These are phyloP conservation scores for Neofusicoccum laricinum DNA, from an alignment of 2,329 filamentous ascomycete species.

Conservation along the genomic window DNA sequence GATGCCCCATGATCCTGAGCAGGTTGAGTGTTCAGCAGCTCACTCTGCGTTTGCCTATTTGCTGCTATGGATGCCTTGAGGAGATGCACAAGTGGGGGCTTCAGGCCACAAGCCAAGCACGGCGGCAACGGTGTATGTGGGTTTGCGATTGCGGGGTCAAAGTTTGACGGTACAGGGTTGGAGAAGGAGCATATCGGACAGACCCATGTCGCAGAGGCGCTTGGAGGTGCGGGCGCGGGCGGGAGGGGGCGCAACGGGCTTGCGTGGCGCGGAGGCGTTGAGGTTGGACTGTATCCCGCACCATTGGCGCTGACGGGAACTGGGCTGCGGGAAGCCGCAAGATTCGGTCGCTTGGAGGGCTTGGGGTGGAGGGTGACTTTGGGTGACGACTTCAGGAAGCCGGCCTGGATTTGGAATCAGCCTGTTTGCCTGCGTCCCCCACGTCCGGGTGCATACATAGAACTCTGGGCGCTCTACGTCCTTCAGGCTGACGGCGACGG, in stretches of 20 bases:
- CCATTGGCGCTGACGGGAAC: constrained; percentile 32
- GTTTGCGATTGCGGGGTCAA: constrained; percentile 79
- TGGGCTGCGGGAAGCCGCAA: constrained; percentile 40
- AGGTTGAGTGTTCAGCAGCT: constrained; percentile 30
- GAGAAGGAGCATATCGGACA: constrained; percentile 95
- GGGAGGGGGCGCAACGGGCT: constrained; percentile 35
- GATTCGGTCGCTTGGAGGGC: constrained; percentile 59
- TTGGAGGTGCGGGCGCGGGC: constrained; percentile 47
- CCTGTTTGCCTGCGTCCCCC: background rate
- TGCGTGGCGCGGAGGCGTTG: constrained; percentile 33
- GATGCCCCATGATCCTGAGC: constrained; percentile 38
- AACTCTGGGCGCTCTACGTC: constrained; percentile 89
- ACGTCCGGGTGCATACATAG: constrained; percentile 57
- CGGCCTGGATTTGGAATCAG: constrained; percentile 54
- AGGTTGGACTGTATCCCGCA: constrained; percentile 24
- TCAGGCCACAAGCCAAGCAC: constrained; percentile 91
- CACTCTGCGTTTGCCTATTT: constrained; percentile 45
- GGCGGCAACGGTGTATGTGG: constrained; percentile 77
- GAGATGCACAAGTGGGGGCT: constrained; percentile 76
- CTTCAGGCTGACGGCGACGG: constrained; percentile 80
- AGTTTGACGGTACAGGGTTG: constrained; percentile 89
- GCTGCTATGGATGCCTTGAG: constrained; percentile 83
- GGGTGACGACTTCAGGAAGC: constrained; percentile 90
- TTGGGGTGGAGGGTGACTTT: constrained; percentile 91
- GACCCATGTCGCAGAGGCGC: constrained; percentile 69